phyloP scores from a whole-genome alignment of 2,329 filamentous ascomycete genomes.

The Chrysosporium queenslandicum region DNA sequence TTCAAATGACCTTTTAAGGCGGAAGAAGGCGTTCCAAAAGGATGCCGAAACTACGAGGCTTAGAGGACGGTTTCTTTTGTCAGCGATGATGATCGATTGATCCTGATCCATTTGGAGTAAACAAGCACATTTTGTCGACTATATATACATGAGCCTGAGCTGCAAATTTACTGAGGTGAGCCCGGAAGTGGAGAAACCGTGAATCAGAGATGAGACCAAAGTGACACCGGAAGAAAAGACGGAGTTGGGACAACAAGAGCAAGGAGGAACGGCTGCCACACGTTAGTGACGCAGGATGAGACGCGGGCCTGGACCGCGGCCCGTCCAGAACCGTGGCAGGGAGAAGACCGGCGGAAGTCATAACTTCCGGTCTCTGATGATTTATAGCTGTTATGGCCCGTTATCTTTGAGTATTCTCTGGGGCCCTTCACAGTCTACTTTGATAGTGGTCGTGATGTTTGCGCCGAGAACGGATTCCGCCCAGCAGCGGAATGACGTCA shows the following conservation, averaged over 20 bases:
- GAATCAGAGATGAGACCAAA: background rate
- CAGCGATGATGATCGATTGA: background rate
- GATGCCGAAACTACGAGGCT: background rate
- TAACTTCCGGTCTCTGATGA: background rate
- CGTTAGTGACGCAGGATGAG: slow-evolving; percentile 1
- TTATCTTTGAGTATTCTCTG: background rate
- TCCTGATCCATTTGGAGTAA: background rate
- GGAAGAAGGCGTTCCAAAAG: background rate
- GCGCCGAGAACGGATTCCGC: background rate
- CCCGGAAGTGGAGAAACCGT: background rate
- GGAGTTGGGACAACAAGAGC: background rate
- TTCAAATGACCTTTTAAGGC: background rate
- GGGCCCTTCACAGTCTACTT: background rate
- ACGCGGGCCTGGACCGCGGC: background rate
- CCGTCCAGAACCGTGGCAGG: background rate
- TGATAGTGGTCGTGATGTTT: background rate
- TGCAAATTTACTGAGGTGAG: background rate
- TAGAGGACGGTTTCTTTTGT: background rate
- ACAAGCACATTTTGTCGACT: background rate
- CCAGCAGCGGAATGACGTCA: background rate
- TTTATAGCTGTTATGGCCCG: no score
- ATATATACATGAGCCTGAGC: background rate
- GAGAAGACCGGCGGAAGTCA: background rate
- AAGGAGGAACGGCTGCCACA: background rate
- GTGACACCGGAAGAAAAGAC: background rate